Evolutionary conservation across 2,329 filamentous ascomycete genomes (phyloP).

Genomic region (Diplodia intermedia): DNA sequence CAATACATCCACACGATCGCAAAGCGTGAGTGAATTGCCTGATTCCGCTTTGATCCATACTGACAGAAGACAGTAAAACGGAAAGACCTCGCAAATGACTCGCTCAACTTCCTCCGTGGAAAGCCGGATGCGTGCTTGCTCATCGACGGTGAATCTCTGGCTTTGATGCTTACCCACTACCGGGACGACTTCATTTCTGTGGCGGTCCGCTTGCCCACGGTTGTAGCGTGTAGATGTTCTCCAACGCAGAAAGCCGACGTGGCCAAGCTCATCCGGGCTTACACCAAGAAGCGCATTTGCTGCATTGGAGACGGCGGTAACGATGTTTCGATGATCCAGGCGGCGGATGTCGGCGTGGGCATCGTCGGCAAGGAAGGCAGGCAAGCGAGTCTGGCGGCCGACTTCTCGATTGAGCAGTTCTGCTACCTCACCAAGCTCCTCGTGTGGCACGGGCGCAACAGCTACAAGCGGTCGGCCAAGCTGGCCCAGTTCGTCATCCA

Average conservation of each 20-base stretch:
- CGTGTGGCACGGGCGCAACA: slow-evolving; percentile 98
- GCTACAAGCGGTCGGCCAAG: slow-evolving; percentile 94
- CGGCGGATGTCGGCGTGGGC: slow-evolving; percentile 94
- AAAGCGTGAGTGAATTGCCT: slow-evolving; percentile 57
- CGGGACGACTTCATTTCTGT: slow-evolving; percentile 84
- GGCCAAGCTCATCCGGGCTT: slow-evolving; percentile 84
- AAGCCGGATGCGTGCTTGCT: slow-evolving; percentile 87
- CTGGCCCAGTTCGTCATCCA: slow-evolving; percentile 98
- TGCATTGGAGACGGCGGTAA: slow-evolving; percentile 98
- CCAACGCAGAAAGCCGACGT: slow-evolving; percentile 97
- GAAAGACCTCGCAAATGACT: slow-evolving; percentile 84
- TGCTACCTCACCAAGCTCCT: slow-evolving; percentile 92
- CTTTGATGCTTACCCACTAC: slow-evolving; percentile 82
- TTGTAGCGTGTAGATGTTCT: slow-evolving; percentile 95
- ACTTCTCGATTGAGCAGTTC: slow-evolving; percentile 97
- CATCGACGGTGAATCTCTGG: slow-evolving; percentile 91
- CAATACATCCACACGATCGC: slow-evolving; percentile 96
- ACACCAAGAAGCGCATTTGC: slow-evolving; percentile 93
- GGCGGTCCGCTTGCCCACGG: slow-evolving; percentile 85
- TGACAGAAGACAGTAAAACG: slow-evolving; percentile 64
- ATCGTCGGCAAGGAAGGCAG: slow-evolving; percentile 98
- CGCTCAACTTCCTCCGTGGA: slow-evolving; percentile 85
- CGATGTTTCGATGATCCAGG: slow-evolving; percentile 99
- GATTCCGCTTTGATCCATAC: background rate
- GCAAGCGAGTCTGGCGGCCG: slow-evolving; percentile 91